These are phyloP conservation scores for Chytriomyces sp. DNA, from an alignment of 192 early-diverging fungal species.

Conservation along the genomic window DNA sequence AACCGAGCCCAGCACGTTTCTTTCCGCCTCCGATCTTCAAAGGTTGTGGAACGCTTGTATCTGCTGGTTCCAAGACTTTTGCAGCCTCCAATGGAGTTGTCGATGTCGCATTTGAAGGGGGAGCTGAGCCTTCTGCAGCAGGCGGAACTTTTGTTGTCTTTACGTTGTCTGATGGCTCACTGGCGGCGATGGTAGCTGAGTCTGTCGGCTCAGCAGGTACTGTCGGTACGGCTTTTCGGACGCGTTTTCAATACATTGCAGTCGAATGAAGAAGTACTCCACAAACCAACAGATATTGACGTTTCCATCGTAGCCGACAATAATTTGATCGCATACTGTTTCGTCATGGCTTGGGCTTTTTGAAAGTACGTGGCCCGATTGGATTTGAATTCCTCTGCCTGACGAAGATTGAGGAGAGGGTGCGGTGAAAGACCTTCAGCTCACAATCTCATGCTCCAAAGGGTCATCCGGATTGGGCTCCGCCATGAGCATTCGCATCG, in stretches of 20 bases:
- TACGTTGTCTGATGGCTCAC: no score
- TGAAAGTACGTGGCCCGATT: slow-evolving; percentile 17
- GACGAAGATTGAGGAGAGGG: neutral
- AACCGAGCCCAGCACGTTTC: slow-evolving; percentile 13
- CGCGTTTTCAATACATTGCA: neutral
- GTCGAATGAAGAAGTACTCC: neutral
- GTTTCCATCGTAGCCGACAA: neutral
- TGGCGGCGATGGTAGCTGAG: neutral
- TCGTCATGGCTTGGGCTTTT: slow-evolving; percentile 28
- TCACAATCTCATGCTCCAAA: slow-evolving; percentile 27
- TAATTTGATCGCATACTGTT: slow-evolving; percentile 15
- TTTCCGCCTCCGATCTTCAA: slow-evolving; percentile 10
- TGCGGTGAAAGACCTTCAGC: neutral
- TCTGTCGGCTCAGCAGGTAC: neutral
- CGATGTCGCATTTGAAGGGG: neutral
- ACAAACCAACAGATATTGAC: neutral
- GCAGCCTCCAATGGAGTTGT: no score
- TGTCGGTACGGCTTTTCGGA: neutral
- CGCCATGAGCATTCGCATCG: slow-evolving; percentile 17
- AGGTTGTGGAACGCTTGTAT: neutral
- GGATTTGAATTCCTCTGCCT: slow-evolving; percentile 34
- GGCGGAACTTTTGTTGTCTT: no score
- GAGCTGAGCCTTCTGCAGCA: neutral
- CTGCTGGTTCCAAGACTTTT: neutral
- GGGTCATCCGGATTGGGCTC: slow-evolving; percentile 37